These are phyloP conservation scores for Mollisia scopiformis DNA, from an alignment of 2,329 filamentous ascomycete genomes.

Conservation along the genomic window DNA sequence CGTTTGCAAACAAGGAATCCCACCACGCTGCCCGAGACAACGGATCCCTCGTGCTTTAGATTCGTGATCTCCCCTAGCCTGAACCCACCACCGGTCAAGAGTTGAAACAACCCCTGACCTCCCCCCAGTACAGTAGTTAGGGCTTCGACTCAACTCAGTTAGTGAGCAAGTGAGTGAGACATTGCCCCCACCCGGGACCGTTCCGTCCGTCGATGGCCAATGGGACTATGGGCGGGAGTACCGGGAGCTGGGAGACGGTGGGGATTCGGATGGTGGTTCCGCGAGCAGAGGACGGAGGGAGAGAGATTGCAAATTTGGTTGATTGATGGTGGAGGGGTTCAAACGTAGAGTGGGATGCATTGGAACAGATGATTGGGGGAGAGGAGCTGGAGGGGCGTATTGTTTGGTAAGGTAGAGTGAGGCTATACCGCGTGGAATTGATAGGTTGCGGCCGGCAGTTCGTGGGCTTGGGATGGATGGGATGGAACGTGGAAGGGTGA, in stretches of 20 bases:
- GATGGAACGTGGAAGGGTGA: neutral
- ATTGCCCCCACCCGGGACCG: no score
- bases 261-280: neutral
- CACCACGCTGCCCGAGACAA: constrained; percentile 11
- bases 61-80: neutral
- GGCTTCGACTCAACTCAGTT: neutral
- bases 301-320: constrained; percentile 3
- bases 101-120: neutral
- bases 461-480: neutral
- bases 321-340: neutral
- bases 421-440: constrained; percentile 4
- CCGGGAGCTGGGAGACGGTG: constrained; percentile 4
- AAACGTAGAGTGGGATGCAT: neutral
- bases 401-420: no score
- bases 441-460: constrained; percentile 19
- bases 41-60: constrained; percentile 6
- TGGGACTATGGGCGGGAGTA: neutral
- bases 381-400: neutral
- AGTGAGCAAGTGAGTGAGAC: no score
- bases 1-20: no score
- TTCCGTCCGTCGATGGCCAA: no score
- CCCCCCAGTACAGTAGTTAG: no score
- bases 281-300: neutral
- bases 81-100: neutral
- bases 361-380: neutral